phyloP scores from a whole-genome alignment of 108 stramenopile species.

The Mediolabrus comicus region DNA sequence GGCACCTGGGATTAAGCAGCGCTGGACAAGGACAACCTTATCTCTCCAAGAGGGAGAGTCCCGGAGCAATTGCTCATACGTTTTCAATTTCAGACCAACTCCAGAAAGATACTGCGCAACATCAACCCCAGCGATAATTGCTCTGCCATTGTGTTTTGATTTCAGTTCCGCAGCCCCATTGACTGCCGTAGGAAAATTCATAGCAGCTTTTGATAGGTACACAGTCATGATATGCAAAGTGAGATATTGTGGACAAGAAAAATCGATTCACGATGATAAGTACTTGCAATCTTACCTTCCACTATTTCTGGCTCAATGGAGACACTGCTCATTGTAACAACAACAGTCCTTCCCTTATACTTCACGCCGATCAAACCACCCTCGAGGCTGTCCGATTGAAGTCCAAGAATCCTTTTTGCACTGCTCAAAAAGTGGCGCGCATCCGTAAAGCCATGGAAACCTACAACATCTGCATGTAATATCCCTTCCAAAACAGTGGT shows the following conservation, averaged over 20 bases:
- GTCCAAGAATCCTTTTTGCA: slow-evolving; percentile 76
- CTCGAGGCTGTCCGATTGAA: slow-evolving; percentile 46
- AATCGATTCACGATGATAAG: no score
- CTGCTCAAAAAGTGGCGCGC: slow-evolving; percentile 87
- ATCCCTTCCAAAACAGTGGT: slow-evolving; percentile 68
- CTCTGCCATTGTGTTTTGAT: slow-evolving; percentile 42
- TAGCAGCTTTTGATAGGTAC: slow-evolving; percentile 8
- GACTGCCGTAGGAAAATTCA: slow-evolving; percentile 21
- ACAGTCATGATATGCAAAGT: no score
- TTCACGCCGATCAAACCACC: slow-evolving; percentile 79
- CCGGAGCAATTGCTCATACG: slow-evolving; percentile 65
- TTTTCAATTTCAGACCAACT: slow-evolving; percentile 70
- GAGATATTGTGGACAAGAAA: no score
- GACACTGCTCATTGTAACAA: slow-evolving; percentile 82
- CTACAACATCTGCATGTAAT: slow-evolving; percentile 74
- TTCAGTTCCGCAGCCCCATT: slow-evolving; percentile 31
- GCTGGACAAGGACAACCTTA: slow-evolving; percentile 74
- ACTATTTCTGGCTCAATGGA: slow-evolving; percentile 64
- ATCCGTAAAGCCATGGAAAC: slow-evolving; percentile 88
- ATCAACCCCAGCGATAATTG: slow-evolving; percentile 69
- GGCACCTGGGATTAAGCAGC: slow-evolving; percentile 51
- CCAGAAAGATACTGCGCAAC: slow-evolving; percentile 67
- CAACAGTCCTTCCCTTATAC: slow-evolving; percentile 63
- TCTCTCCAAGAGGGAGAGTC: slow-evolving; percentile 59
- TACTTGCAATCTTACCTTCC: slow-evolving; percentile 13